These are phyloP conservation scores for Ogataea angusta DNA, from an alignment of 805 yeast genomes.

Conservation along the genomic window DNA sequence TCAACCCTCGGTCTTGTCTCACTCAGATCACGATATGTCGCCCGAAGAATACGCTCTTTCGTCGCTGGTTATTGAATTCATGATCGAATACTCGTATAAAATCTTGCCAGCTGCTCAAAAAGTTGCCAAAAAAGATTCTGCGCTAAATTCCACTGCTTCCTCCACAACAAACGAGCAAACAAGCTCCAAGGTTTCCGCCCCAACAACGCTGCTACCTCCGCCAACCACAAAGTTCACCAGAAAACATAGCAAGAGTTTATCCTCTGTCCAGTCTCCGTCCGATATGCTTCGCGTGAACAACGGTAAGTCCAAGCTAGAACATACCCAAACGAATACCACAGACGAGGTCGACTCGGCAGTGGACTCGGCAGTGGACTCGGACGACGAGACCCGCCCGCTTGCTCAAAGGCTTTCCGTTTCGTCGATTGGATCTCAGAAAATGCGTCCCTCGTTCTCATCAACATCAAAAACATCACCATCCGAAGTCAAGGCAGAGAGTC, in stretches of 20 bases:
- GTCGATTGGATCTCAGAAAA: slow-evolving; percentile 4
- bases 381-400: slow-evolving; percentile 17
- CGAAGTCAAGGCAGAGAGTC: slow-evolving; percentile 6
- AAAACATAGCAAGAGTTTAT: slow-evolving; percentile 40
- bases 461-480: slow-evolving; percentile 11
- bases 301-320: slow-evolving; percentile 10
- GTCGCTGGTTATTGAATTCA: slow-evolving; percentile 80
- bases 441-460: slow-evolving; percentile 4
- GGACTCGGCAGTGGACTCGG: slow-evolving; percentile 25
- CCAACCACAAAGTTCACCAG: slow-evolving; percentile 22
- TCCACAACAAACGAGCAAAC: neutral
- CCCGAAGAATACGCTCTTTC: slow-evolving; percentile 90
- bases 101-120: slow-evolving; percentile 53
- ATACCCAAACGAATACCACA: slow-evolving; percentile 11
- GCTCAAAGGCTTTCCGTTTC: slow-evolving; percentile 9
- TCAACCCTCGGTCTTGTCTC: slow-evolving; percentile 94
- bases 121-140: slow-evolving; percentile 5
- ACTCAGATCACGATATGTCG: slow-evolving; percentile 87
- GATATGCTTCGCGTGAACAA: slow-evolving; percentile 35
- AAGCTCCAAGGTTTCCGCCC: slow-evolving; percentile 4
- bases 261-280: slow-evolving; percentile 44
- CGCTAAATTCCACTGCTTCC: neutral
- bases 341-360: slow-evolving; percentile 27
- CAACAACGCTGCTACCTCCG: slow-evolving; percentile 8
- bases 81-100: slow-evolving; percentile 81